phyloP scores from a whole-genome alignment of 2,329 filamentous ascomycete genomes.

The Arthrobotrys conoides region DNA sequence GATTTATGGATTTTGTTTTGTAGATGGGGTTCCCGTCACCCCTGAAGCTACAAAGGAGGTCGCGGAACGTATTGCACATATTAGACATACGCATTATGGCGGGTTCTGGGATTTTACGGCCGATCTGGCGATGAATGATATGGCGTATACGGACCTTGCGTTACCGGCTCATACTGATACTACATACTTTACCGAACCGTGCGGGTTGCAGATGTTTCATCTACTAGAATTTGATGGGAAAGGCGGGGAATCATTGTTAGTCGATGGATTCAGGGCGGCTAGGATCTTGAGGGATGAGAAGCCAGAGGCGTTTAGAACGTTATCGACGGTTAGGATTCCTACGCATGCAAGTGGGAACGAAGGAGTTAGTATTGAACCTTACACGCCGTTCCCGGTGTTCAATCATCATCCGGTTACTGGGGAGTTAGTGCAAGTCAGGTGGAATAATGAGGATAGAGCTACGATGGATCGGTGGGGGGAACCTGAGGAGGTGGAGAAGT shows the following conservation, averaged over 20 bases:
- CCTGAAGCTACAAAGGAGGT: slow-evolving; percentile 81
- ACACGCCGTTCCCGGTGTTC: slow-evolving; percentile 79
- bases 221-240: slow-evolving; percentile 82
- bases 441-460: slow-evolving; percentile 93
- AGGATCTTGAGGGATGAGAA: slow-evolving; percentile 72
- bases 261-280: slow-evolving; percentile 87
- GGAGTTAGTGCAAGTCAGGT: slow-evolving; percentile 78
- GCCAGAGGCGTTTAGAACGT: slow-evolving; percentile 72
- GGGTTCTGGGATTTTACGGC: slow-evolving; percentile 90
- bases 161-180: slow-evolving; percentile 92
- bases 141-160: slow-evolving; percentile 88
- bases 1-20: slow-evolving; percentile 78
- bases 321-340: slow-evolving; percentile 75
- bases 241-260: slow-evolving; percentile 84
- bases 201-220: slow-evolving; percentile 92
- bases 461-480: slow-evolving; percentile 73
- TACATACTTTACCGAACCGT: slow-evolving; percentile 94
- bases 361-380: slow-evolving; percentile 83
- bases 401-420: slow-evolving; percentile 71
- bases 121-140: slow-evolving; percentile 88
- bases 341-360: slow-evolving; percentile 90
- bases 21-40: slow-evolving; percentile 77
- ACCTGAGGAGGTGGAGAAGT: slow-evolving; percentile 71
- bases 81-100: slow-evolving; percentile 92
- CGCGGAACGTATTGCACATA: slow-evolving; percentile 85